Percentiles rank a stretch among this genome's conserved stretches.
phyloP scores from a whole-genome alignment of 352 stramenopile species.

The Phytophthora macrochlamydospora region DNA sequence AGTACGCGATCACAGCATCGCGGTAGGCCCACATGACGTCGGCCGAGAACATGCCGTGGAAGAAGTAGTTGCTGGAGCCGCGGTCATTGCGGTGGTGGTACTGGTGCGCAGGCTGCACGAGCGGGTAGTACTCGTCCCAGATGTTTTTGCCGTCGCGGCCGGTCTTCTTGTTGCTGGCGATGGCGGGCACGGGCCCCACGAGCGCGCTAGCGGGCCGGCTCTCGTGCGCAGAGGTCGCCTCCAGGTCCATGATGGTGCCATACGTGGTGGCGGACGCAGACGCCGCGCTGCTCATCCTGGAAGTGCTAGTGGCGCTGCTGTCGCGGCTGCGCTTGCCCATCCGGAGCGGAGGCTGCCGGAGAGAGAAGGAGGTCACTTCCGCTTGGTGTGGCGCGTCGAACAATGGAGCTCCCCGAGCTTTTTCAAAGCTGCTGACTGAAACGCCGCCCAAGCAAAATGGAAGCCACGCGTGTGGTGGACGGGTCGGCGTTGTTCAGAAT shows the following conservation, averaged over 20 bases:
- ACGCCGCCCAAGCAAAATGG: no score
- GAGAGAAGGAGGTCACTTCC: no score
- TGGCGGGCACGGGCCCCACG: conserved; percentile 26
- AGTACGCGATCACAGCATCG: conserved; percentile 81
- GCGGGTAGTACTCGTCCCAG: conserved; percentile 90
- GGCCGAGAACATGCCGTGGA: conserved; percentile 88
- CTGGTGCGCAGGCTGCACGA: conserved; percentile 83
- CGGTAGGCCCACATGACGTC: conserved; percentile 86
- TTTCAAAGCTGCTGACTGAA: no score
- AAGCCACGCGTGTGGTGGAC: no score
- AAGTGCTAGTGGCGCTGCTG: conserved; percentile 31
- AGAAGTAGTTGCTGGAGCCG: conserved; percentile 85
- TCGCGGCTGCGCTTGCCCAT: conserved; percentile 49
- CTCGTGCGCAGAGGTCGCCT: conserved; percentile 15
- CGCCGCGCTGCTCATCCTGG: conserved; percentile 27
- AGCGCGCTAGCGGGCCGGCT: conserved; percentile 21
- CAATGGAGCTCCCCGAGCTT: no score
- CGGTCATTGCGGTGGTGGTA: conserved; percentile 80
- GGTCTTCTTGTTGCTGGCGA: conserved; percentile 20
- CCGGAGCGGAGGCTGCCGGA: no score
- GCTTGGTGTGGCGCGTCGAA: no score
- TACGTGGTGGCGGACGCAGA: conserved; percentile 30
- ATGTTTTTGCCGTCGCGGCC: conserved; percentile 59
- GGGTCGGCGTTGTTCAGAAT: no score
- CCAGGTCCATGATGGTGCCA: conserved; percentile 45